phyloP scores from a whole-genome alignment of 805 yeast species.

The Candida nemodendra region DNA sequence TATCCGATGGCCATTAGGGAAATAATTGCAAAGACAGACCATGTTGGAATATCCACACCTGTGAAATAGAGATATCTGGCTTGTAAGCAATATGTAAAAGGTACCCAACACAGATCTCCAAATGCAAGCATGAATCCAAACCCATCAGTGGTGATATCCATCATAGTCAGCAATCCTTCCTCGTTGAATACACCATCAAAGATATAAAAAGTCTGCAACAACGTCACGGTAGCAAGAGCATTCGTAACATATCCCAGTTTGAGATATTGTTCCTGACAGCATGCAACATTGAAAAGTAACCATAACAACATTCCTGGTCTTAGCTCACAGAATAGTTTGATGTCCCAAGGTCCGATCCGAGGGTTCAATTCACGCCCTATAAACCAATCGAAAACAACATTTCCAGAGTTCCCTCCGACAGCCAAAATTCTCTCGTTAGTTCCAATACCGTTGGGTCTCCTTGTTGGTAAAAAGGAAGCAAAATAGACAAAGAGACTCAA shows the following conservation, averaged over 20 bases:
- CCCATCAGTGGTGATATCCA: constrained; percentile 95
- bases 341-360: constrained; percentile 78
- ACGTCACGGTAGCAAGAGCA: constrained; percentile 66
- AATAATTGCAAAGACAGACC: constrained; percentile 40
- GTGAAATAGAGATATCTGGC: constrained; percentile 74
- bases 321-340: constrained; percentile 88
- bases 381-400: constrained; percentile 83
- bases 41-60: constrained; percentile 51
- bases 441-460: constrained; percentile 47
- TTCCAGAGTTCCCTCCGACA: constrained; percentile 81
- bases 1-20: constrained; percentile 56
- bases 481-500: constrained; percentile 66
- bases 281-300: constrained; percentile 73
- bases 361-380: constrained; percentile 97
- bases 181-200: constrained; percentile 92
- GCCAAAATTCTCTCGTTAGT: constrained; percentile 74
- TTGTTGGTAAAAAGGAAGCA: constrained; percentile 62
- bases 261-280: constrained; percentile 78
- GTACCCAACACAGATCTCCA: constrained; percentile 91
- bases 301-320: constrained; percentile 92
- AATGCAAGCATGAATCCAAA: constrained; percentile 95
- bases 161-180: constrained; percentile 87
- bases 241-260: constrained; percentile 58
- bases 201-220: constrained; percentile 77
- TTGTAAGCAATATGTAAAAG: constrained; percentile 87